Evolutionary conservation across 352 stramenopile species (phyloP).

Genomic region (Phytophthora parvispora): DNA sequence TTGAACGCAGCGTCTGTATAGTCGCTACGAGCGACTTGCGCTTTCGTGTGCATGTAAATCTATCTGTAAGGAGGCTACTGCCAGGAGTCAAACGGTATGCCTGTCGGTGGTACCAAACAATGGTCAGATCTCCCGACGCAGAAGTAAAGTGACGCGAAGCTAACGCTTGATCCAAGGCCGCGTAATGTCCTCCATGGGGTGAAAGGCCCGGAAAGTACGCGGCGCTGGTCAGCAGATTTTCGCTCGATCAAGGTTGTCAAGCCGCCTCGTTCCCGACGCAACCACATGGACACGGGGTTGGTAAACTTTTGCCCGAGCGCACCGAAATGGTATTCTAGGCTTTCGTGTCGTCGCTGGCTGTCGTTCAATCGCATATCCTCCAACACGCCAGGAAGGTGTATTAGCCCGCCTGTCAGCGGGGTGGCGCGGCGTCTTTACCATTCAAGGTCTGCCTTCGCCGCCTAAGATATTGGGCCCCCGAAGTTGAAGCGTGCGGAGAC

Average conservation of each 20-base stretch:
- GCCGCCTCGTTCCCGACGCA: background rate
- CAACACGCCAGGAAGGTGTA: background rate
- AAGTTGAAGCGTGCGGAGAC: background rate
- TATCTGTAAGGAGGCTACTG: too few relatives aligned
- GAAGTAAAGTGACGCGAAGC: background rate
- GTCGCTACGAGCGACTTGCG: background rate
- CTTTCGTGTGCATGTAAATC: background rate
- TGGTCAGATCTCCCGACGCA: background rate
- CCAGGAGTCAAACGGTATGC: background rate
- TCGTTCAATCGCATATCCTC: background rate
- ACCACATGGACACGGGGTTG: background rate
- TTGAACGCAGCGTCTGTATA: background rate
- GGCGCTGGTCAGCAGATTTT: background rate
- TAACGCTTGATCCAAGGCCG: background rate
- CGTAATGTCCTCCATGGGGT: background rate
- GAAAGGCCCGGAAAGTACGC: background rate
- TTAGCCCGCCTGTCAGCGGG: background rate
- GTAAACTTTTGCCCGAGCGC: background rate
- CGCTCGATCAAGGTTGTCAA: background rate
- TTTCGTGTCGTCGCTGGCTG: too few relatives aligned
- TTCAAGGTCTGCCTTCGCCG: background rate
- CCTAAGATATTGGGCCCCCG: background rate
- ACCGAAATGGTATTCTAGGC: too few relatives aligned
- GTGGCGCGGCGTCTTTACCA: background rate
- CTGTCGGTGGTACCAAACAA: background rate